Evolutionary conservation across 495 filamentous ascomycete genomes (phyloP), one percentile per base, ranked within the genome.

Genomic region (Penicillium psychrofluorescens): DNA sequence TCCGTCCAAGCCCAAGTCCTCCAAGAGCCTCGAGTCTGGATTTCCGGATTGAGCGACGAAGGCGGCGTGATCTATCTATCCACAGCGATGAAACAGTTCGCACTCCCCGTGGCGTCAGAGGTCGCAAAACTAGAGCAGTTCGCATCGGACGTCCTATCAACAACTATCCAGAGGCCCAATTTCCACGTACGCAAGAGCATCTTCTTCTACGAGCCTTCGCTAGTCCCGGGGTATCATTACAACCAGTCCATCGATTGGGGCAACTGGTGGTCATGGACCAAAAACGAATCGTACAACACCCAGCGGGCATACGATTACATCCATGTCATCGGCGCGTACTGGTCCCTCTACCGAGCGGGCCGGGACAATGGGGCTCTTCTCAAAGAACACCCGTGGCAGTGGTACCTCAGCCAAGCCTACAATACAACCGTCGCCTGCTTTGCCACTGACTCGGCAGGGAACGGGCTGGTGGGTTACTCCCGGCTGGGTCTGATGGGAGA

Each of bases 261-360:
- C 5, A 61, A 58, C 15, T 52, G 49, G 42, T 57, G 47, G 47
- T 63, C 64, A 0, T 76, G 72, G 75, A 64, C 71, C 40, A 56
- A 62, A 33, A 41, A 50, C 6, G 50, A 42, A 0, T 63, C 74
- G 0, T 71, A 74, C 46, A 47, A 54, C 7, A 61, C 63, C 7
- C 57, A 72, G 35, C 59, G 75, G 4, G 71, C 71, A 2, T 79
- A 79, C 41, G 61, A 76, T 44, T 79, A 79, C 49, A 66, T 77
- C 11, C 71, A 77, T 48, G 67, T 76, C 0, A 59, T 64, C 10
- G 70, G 65, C 2, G 50, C 64, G 8, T 76, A 75, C 33, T 79
- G 72, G 73, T 58, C 71, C 0, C 47, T 78, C 32, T 78, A 78
- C 41, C 62, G 71, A 3, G 72, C 62, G 11, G 72, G 63, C 7